A percentile compares a stretch with the other conserved stretches of the same genome.
Evolutionary conservation across 169 alveolate species (phyloP).

Genomic region (Eimeria necatrix): DNA sequence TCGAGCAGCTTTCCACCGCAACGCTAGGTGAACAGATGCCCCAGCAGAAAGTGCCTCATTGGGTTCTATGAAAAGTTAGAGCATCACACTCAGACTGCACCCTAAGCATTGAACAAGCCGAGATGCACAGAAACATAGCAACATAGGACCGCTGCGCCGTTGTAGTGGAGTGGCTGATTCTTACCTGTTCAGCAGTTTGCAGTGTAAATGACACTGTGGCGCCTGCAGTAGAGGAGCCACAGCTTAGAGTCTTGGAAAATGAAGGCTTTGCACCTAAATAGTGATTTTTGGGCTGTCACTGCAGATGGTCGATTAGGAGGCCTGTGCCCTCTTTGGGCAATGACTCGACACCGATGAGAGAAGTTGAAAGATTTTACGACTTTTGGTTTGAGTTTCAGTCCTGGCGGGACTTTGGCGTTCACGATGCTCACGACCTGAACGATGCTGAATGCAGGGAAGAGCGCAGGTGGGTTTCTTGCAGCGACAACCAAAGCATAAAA

Average conservation of each 20-base stretch:
- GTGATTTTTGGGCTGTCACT: background rate
- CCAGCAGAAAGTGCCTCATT: background rate
- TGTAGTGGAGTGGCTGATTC: too few species aligned
- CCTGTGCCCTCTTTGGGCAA: slow-evolving; percentile 82
- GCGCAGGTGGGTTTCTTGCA: slow-evolving; percentile 83
- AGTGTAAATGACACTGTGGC: too few species aligned
- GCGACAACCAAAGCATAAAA: background rate
- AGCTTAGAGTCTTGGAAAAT: background rate
- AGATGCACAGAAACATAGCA: too few species aligned
- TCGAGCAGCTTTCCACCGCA: slow-evolving; percentile 89
- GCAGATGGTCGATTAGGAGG: slow-evolving; percentile 79
- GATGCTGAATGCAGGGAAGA: slow-evolving; percentile 93
- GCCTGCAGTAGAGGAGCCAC: too few species aligned
- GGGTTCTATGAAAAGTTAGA: background rate
- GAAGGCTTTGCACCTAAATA: background rate
- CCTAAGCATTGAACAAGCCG: too few species aligned
- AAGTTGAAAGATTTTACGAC: slow-evolving; percentile 75
- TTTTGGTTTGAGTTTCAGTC: slow-evolving; percentile 82
- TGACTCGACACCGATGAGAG: slow-evolving; percentile 52
- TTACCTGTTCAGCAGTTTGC: too few species aligned
- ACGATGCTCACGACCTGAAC: slow-evolving; percentile 90
- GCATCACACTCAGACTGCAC: background rate
- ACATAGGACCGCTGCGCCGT: too few species aligned
- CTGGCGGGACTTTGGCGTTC: slow-evolving; percentile 84
- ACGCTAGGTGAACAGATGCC: slow-evolving; percentile 84